A percentile compares a stretch with the other conserved stretches of the same genome.
Conservation (phyloP, 2,329 filamentous ascomycete species). For the Alternaria arborescens region DNA sequence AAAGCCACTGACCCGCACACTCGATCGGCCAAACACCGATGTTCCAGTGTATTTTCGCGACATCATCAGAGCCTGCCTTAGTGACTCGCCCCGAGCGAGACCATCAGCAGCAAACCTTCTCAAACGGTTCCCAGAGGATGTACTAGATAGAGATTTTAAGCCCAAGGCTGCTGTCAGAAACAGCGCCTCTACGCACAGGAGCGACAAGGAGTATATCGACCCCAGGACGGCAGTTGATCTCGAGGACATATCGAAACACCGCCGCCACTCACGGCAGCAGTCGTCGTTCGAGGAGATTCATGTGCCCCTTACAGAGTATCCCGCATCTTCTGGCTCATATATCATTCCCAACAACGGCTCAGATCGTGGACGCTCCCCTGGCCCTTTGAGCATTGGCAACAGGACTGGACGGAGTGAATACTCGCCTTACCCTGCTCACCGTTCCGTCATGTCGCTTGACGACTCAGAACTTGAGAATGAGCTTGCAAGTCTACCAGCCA, state of each 20-base stretch:
- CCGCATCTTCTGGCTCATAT: constrained; percentile 56
- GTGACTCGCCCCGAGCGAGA: constrained; percentile 74
- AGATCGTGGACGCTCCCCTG: constrained; percentile 39
- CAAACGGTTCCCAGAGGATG: constrained; percentile 40
- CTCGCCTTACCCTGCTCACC: constrained; percentile 46
- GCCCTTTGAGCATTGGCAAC: constrained; percentile 25
- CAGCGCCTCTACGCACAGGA: constrained; percentile 53
- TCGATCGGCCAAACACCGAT: constrained; percentile 46
- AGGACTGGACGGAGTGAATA: constrained; percentile 47
- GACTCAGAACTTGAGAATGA: constrained; percentile 51
- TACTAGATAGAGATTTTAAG: constrained; percentile 20
- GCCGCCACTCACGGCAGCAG: constrained; percentile 34
- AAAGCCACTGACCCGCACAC: constrained; percentile 65
- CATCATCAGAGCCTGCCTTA: constrained; percentile 80
- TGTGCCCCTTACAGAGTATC: constrained; percentile 54
- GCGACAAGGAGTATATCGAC: constrained; percentile 59
- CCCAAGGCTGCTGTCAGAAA: constrained; percentile 34
- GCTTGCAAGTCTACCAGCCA: constrained; percentile 44
- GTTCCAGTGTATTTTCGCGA: constrained; percentile 82
- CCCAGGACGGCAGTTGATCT: constrained; percentile 55
- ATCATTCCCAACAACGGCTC: constrained; percentile 43
- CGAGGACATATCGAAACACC: constrained; percentile 53
- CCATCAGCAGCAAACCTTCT: constrained; percentile 77
- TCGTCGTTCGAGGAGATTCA: constrained; percentile 45
- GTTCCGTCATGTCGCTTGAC: constrained; percentile 50